phyloP scores from a whole-genome alignment of 345 rosid species.

The Populus nigra region DNA sequence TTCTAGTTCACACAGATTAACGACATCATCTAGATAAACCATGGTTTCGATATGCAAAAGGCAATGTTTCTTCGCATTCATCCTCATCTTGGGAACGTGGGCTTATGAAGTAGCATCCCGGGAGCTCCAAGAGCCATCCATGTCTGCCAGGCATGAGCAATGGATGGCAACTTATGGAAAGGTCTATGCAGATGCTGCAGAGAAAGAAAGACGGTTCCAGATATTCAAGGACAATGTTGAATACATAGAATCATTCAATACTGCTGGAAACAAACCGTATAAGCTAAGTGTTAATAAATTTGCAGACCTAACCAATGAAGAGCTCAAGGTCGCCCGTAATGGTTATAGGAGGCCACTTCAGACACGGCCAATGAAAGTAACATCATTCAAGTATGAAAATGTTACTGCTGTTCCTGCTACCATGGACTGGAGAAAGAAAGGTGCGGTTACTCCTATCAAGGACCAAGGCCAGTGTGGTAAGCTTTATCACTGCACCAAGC shows the following conservation, averaged over 20 bases:
- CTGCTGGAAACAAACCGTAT: slow-evolving; percentile 25
- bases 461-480: no score
- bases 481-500: no score
- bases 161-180: slow-evolving; percentile 32
- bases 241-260: slow-evolving; percentile 25
- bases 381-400: slow-evolving; percentile 26
- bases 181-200: slow-evolving; percentile 14
- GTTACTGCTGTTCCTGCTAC: neutral
- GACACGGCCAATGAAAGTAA: neutral
- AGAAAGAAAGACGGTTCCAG: slow-evolving; percentile 23
- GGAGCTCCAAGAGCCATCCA: slow-evolving; percentile 12
- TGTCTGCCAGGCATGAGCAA: slow-evolving; percentile 27
- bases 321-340: slow-evolving; percentile 35
- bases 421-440: no score
- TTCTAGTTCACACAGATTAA: no score
- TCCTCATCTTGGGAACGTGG: slow-evolving; percentile 2
- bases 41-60: no score
- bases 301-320: slow-evolving; percentile 45
- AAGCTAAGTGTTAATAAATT: slow-evolving; percentile 42
- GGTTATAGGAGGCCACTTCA: slow-evolving; percentile 29
- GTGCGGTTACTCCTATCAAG: no score
- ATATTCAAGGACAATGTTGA: slow-evolving; percentile 31
- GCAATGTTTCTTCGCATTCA: no score
- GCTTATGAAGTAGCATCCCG: slow-evolving; percentile 16
- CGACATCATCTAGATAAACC: no score